Evolutionary conservation across 106 monocot genomes (phyloP).

Genomic region (Xerophyta viscosa): DNA sequence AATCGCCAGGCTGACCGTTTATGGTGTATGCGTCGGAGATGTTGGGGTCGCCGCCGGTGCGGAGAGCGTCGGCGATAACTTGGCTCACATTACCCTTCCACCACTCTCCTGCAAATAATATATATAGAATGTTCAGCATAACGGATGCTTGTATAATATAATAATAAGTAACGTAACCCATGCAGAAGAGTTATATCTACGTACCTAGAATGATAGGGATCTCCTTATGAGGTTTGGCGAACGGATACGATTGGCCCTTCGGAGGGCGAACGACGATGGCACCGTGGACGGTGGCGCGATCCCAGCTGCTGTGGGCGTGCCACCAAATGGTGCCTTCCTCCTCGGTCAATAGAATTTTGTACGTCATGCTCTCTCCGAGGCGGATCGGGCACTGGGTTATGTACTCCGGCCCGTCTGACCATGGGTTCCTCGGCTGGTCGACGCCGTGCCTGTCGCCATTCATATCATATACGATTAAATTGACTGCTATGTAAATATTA

Average conservation of each 20-base stretch:
- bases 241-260: background rate
- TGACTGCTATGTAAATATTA: background rate
- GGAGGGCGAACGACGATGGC: background rate
- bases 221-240: constrained; percentile 2
- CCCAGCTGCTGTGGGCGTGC: background rate
- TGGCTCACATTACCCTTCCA: background rate
- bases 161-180: too few species aligned
- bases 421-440: background rate
- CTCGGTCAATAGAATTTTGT: background rate
- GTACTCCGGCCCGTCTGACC: constrained; percentile 3
- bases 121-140: too few species aligned
- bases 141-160: too few species aligned
- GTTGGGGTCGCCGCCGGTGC: constrained; percentile 19
- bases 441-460: background rate
- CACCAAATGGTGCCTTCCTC: background rate
- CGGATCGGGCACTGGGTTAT: constrained; percentile 2
- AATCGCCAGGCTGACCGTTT: constrained; percentile 50
- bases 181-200: background rate
- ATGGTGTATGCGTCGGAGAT: constrained; percentile 49
- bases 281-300: constrained; percentile 1
- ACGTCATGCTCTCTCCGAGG: background rate
- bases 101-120: background rate
- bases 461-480: background rate
- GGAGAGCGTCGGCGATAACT: constrained; percentile 6
- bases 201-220: background rate